These are phyloP conservation scores for Erysimum cheiri DNA, from an alignment of 441 rosid genomes.

Conservation along the genomic window DNA sequence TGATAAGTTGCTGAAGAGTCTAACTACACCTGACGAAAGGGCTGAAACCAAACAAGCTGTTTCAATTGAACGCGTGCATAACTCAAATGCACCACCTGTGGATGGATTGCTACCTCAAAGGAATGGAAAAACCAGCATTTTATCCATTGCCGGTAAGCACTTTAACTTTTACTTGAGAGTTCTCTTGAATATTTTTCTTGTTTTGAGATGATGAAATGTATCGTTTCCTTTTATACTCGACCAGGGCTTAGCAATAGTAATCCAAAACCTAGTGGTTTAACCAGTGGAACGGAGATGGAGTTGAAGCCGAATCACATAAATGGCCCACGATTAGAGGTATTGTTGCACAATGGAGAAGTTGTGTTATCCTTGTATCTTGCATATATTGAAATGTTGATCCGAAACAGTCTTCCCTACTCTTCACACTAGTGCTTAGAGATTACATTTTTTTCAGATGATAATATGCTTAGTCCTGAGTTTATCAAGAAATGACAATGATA, in stretches of 20 bases:
- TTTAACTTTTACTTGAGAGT: slow-evolving; percentile 33
- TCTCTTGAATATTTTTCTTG: slow-evolving; percentile 24
- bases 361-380: not conserved
- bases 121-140: slow-evolving; percentile 64
- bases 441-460: not conserved
- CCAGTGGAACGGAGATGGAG: slow-evolving; percentile 56
- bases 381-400: slow-evolving; percentile 12
- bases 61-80: slow-evolving; percentile 54
- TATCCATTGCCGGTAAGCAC: slow-evolving; percentile 62
- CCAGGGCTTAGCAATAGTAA: slow-evolving; percentile 64
- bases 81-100: slow-evolving; percentile 51
- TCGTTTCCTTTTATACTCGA: slow-evolving; percentile 22
- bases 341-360: not conserved
- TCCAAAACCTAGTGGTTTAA: slow-evolving; percentile 57
- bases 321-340: slow-evolving; percentile 53
- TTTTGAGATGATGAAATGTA: slow-evolving; percentile 25
- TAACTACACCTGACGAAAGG: slow-evolving; percentile 14
- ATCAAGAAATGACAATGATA: slow-evolving; percentile 16
- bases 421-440: slow-evolving; percentile 8
- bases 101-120: slow-evolving; percentile 57
- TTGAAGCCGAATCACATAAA: slow-evolving; percentile 60
- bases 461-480: slow-evolving; percentile 10
- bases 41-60: slow-evolving; percentile 54
- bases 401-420: slow-evolving; percentile 4
- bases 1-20: slow-evolving; percentile 55